Conservation (phyloP, 2,329 filamentous ascomycete genomes). For the Microsporum ferrugineum region DNA sequence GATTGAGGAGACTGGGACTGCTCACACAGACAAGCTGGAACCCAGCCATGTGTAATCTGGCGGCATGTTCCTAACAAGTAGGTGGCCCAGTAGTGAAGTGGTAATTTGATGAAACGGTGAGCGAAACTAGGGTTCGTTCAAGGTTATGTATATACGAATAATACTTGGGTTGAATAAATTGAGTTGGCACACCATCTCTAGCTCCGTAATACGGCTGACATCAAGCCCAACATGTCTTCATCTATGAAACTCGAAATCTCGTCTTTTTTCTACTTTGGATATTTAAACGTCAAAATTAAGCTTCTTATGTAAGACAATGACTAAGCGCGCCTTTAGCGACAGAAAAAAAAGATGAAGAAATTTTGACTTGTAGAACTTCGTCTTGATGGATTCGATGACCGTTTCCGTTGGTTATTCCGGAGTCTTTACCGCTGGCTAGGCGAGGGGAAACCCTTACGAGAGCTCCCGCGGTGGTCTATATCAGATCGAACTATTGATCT, state of each 20-base stretch:
- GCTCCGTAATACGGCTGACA: background rate
- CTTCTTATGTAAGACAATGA: too few species aligned
- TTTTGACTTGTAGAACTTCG: too few species aligned
- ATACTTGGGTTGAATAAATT: background rate
- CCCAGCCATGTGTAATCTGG: background rate
- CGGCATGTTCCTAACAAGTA: background rate
- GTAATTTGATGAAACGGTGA: background rate
- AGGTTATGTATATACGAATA: background rate
- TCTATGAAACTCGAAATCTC: too few species aligned
- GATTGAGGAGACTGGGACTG: conserved; percentile 22
- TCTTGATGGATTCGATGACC: too few species aligned
- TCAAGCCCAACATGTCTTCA: too few species aligned
- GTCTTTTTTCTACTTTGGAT: too few species aligned
- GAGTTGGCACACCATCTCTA: background rate
- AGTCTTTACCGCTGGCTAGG: too few species aligned
- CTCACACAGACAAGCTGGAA: conserved; percentile 16
- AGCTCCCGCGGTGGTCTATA: background rate
- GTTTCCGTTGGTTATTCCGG: too few species aligned
- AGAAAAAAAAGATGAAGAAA: too few species aligned
- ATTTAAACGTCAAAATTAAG: too few species aligned
- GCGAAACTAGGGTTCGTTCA: background rate
- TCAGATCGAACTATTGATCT: background rate
- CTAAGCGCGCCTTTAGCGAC: too few species aligned
- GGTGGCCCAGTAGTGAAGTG: background rate
- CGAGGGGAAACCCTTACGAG: too few species aligned